phyloP scores from a whole-genome alignment of 2,329 filamentous ascomycete genomes.

The Macroventuria anomochaeta region DNA sequence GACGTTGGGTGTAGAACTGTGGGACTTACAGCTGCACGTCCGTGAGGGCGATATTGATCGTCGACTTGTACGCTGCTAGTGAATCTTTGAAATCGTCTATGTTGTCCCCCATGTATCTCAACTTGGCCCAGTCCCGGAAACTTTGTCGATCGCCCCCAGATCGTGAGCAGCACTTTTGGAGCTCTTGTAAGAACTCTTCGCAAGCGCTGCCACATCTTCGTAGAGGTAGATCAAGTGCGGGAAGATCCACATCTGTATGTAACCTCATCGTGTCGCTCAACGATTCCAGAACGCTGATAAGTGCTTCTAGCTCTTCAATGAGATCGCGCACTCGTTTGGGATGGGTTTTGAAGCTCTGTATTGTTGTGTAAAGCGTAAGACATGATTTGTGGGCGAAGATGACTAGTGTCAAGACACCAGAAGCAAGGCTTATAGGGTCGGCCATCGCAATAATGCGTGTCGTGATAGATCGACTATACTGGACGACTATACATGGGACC shows the following conservation, averaged over 20 bases:
- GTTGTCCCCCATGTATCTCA: conserved; percentile 55
- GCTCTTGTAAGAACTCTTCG: conserved; percentile 51
- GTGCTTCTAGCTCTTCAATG: conserved; percentile 18
- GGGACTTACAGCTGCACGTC: conserved; percentile 51
- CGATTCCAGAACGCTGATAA: conserved; percentile 16
- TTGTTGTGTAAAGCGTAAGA: conserved; percentile 16
- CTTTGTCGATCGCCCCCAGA: conserved; percentile 40
- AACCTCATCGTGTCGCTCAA: conserved; percentile 15
- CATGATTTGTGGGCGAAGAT: conserved; percentile 21
- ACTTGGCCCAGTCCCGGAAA: conserved; percentile 56
- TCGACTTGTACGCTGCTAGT: conserved; percentile 50
- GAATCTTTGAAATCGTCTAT: conserved; percentile 52
- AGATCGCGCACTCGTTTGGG: conserved; percentile 22
- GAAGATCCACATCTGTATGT: conserved; percentile 13
- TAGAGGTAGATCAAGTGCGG: conserved; percentile 48
- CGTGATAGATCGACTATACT: background rate
- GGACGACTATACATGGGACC: background rate
- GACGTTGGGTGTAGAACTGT: background rate
- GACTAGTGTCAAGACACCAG: conserved; percentile 18
- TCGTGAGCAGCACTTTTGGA: conserved; percentile 42
- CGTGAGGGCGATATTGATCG: conserved; percentile 48
- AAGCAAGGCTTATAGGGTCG: conserved; percentile 21
- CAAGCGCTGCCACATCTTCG: conserved; percentile 53
- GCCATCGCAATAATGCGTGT: conserved; percentile 16
- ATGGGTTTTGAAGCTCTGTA: conserved; percentile 19